Base-by-base conservation (phyloP, 768 basidiomycete genomes). In the Holtermanniella nyarrowii region DNA sequence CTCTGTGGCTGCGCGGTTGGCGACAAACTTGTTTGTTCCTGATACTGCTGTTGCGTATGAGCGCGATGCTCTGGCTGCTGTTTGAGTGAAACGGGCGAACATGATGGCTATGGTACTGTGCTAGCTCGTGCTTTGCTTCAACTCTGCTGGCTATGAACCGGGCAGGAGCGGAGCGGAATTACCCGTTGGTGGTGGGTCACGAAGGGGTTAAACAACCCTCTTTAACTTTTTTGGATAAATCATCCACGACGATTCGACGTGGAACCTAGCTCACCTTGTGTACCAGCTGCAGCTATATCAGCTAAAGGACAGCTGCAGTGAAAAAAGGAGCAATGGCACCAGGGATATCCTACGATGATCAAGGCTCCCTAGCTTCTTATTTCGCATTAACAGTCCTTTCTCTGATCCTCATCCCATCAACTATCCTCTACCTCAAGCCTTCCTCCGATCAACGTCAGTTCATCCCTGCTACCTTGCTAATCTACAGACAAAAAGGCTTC, bases 361-460 rank as follows among this genome's bases (percentile, higher is more conserved):
- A 62, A n/a, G 70, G 69, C 27, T 63, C 66, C 10, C 53, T 71
- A 5, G 63, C 66, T 44, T 65, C 69, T 48, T 96, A 90, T 75
- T 96, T 96, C 73, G 73, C 89, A 54, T 80, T 97, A 50, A 88
- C 89, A 5, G 83, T 95, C 69, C 82, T 96, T 58, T 81, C 82
- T 50, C 77, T 96, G 59, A 64, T 88, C 42, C 81, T 97, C 53
- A 70, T 88, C 27, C 93, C 93, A 0, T 70, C 85, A 55, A 85
- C 89, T 1, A 61, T 80, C 20, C 69, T 76, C 46, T 53, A 65
- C 26, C 40, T 74, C 46, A 59, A 59, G 22, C 58, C 63, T 16
- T 55, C 60, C 26, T 56, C 65, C 58, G 68, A 71, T 44, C 79
- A 80, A 41, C 86, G 83, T 67, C 76, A 79, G 53, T 86, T 84